These are phyloP conservation scores for Penicillium coffeae DNA, from an alignment of 495 filamentous ascomycete species.

Conservation along the genomic window DNA sequence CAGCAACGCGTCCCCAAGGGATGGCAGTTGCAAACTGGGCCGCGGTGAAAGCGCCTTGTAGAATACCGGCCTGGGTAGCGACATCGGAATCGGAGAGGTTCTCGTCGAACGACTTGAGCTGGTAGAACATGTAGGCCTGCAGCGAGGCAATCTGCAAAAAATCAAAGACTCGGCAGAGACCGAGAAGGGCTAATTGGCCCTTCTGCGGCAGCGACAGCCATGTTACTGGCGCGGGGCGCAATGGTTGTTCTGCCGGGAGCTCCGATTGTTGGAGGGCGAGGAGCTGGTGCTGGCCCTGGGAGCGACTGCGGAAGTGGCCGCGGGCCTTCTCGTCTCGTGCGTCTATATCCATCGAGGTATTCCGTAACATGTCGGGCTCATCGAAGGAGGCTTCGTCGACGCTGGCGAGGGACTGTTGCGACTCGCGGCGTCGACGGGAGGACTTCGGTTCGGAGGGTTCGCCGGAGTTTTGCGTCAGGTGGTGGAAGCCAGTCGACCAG, in stretches of 20 bases:
- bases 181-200: conserved; percentile 68
- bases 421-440: conserved; percentile 36
- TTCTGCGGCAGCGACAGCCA: conserved; percentile 72
- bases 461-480: conserved; percentile 25
- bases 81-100: conserved; percentile 64
- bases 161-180: conserved; percentile 64
- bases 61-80: conserved; percentile 70
- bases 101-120: conserved; percentile 66
- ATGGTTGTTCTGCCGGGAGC: conserved; percentile 10
- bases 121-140: conserved; percentile 74
- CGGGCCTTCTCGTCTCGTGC: conserved; percentile 13
- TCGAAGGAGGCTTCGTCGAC: conserved; percentile 35
- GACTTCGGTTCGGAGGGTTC: conserved; percentile 27
- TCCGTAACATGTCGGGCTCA: conserved; percentile 25
- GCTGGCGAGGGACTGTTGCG: conserved; percentile 34
- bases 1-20: conserved; percentile 73
- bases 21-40: conserved; percentile 86
- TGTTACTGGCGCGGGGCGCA: conserved; percentile 44
- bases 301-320: conserved; percentile 33
- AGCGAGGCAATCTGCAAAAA: conserved; percentile 47
- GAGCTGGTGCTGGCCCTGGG: conserved; percentile 29
- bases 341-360: conserved; percentile 35
- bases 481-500: conserved; percentile 36
- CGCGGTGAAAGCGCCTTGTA: conserved; percentile 75
- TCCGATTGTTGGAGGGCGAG: conserved; percentile 19